Conservation (phyloP, 257 asterid species). For the Penstemon newberryi region DNA sequence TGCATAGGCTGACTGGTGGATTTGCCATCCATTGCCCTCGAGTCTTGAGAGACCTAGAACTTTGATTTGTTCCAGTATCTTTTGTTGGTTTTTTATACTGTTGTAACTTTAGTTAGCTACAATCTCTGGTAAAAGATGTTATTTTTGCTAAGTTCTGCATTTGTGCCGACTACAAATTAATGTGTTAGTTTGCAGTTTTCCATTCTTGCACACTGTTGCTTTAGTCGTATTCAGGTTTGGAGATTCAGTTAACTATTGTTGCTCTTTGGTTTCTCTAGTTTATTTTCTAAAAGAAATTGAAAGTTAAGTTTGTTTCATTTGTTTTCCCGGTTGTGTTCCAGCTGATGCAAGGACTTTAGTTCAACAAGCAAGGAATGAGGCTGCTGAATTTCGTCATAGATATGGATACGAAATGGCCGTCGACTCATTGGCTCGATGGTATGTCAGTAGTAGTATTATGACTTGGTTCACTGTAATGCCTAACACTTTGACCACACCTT, state of each 20-base stretch:
- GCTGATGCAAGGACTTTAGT: slow-evolving; percentile 99
- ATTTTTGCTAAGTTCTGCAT: no score
- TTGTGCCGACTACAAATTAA: no score
- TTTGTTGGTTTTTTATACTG: no score
- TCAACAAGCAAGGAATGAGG: slow-evolving; percentile 97
- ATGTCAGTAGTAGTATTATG: slow-evolving; percentile 13
- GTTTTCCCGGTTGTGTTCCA: slow-evolving; percentile 22
- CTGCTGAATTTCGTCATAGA: slow-evolving; percentile 87
- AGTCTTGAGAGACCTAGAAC: no score
- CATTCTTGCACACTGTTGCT: background rate
- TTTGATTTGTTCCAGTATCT: no score
- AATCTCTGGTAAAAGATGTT: no score
- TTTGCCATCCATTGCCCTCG: no score
- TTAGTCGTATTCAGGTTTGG: background rate
- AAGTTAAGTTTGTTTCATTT: slow-evolving; percentile 13
- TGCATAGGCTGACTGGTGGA: no score
- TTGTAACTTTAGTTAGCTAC: no score
- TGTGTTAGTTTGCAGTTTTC: background rate
- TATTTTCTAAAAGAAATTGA: background rate
- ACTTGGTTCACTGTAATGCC: background rate
- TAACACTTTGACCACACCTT: background rate
- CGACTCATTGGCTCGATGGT: slow-evolving; percentile 92
- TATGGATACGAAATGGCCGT: slow-evolving; percentile 98
- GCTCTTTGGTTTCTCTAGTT: background rate
- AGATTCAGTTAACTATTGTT: background rate